Evolutionary conservation across 192 early-diverging fungal genomes (phyloP), one percentile per base, ranked within the genome.

Genomic region (Podila minutissima): DNA sequence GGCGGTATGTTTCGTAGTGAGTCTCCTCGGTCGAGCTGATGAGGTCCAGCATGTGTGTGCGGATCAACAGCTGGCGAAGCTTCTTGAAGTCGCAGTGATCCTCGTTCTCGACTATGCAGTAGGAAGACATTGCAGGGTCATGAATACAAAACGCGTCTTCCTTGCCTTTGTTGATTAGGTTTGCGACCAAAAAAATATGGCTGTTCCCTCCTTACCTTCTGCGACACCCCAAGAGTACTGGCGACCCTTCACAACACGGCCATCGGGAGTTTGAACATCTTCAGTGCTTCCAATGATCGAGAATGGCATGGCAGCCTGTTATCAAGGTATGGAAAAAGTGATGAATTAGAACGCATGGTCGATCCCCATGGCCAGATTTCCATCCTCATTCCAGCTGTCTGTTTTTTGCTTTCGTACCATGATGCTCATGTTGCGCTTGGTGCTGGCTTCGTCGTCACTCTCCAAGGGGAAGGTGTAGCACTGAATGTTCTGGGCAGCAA

Each of bases 161-260:
- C 41, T 12, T 46, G 7, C 41, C 41, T 2, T 46, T 15, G 41
- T 2, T 46, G 41, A 17, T 15, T 13, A 46, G 3, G 0, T 17
- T 46, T 17, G 11, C 13, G 3, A 46, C 15, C 0, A 46, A 46
- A 46, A 13, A 46, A 46, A 46, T 41, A 12, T 46, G 41, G 41
- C 10, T 12, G 41, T 3, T 13, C 2, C 41, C 2, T 46, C 41
- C 15, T 46, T 46, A 81, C 77, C 77, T 90, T 99, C 97, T 28
- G 95, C 97, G 67, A 97, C 95, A 79, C 98, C 98, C 98, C 98
- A 99, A 28, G 94, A 92, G 87, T 98, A 99, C 85, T 97, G 91
- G 68, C 98, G 93, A 62, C 98, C 98, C 74, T 95, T 97, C 74
- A 98, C 97, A 51, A 83, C 89, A 68, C 95, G 91, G 17, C 98